phyloP scores from a whole-genome alignment of 139 green algal genomes.

The Cymbomonas tetramitiformis region DNA sequence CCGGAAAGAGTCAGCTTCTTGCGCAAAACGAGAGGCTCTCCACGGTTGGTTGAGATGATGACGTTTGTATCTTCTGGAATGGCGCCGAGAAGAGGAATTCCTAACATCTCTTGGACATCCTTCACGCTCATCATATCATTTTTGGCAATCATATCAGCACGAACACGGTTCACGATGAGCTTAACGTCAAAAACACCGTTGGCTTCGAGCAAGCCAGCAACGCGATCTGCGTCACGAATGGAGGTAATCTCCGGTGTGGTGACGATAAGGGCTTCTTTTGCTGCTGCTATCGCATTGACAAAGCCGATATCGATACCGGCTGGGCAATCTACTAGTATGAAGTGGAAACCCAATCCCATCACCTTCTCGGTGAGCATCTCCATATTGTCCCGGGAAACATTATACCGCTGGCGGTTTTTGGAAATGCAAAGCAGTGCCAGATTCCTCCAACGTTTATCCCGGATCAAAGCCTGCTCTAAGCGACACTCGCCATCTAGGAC shows the following conservation, averaged over 20 bases:
- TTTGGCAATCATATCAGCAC: constrained; percentile 68
- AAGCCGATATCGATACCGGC: constrained; percentile 79
- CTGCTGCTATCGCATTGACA: constrained; percentile 72
- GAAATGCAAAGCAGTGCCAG: constrained; percentile 61
- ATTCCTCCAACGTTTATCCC: constrained; percentile 78
- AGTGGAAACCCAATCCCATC: constrained; percentile 58
- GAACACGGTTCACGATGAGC: constrained; percentile 75
- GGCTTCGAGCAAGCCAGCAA: constrained; percentile 70
- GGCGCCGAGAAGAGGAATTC: constrained; percentile 56
- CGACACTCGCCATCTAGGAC: constrained; percentile 73
- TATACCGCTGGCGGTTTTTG: constrained; percentile 52
- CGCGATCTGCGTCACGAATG: constrained; percentile 65
- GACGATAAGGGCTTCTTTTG: constrained; percentile 68
- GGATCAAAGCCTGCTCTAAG: constrained; percentile 65
- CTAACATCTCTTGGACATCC: constrained; percentile 79
- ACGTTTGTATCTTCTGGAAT: constrained; percentile 66
- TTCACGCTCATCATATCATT: constrained; percentile 85
- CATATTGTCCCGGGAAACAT: constrained; percentile 67
- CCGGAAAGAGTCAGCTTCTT: constrained; percentile 71
- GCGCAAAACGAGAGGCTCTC: constrained; percentile 72
- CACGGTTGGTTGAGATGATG: constrained; percentile 74
- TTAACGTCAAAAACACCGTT: constrained; percentile 75
- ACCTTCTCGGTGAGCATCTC: constrained; percentile 59
- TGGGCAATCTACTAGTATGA: constrained; percentile 71
- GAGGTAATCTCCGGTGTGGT: constrained; percentile 81